phyloP scores from a whole-genome alignment of 2,329 filamentous ascomycete genomes.

The Corinectria fuckeliana region DNA sequence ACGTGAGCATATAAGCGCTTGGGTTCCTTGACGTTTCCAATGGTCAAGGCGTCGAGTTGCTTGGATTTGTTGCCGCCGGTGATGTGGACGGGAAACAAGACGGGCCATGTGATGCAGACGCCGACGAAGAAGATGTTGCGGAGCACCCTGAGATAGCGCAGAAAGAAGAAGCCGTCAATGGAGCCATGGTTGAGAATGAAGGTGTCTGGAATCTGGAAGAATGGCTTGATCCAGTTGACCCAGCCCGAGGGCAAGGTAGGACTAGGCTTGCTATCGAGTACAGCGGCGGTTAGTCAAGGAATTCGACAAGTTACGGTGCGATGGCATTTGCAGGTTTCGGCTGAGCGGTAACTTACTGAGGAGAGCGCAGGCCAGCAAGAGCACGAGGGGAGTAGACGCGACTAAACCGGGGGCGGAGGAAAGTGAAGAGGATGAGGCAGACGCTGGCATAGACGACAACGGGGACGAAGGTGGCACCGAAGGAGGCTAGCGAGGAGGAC shows the following conservation, averaged over 20 bases:
- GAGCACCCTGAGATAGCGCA: constrained; percentile 73
- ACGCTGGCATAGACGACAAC: constrained; percentile 57
- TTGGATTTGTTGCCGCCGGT: constrained; percentile 72
- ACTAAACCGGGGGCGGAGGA: constrained; percentile 53
- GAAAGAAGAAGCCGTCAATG: constrained; percentile 88
- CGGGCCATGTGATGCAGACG: constrained; percentile 82
- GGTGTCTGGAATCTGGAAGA: constrained; percentile 74
- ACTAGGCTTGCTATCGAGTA: constrained; percentile 58
- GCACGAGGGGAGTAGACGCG: constrained; percentile 64
- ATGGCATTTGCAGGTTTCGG: neutral
- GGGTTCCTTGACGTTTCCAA: constrained; percentile 72
- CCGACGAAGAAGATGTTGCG: constrained; percentile 87
- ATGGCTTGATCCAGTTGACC: constrained; percentile 71
- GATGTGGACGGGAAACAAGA: constrained; percentile 84
- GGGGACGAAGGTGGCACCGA: constrained; percentile 60
- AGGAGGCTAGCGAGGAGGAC: constrained; percentile 44
- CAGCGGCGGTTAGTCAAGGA: neutral
- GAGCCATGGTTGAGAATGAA: constrained; percentile 90
- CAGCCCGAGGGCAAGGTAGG: constrained; percentile 65
- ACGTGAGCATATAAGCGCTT: constrained; percentile 80
- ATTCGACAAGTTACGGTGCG: neutral
- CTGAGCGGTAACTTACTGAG: constrained; percentile 40
- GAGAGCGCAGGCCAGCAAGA: constrained; percentile 55
- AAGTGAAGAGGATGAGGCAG: constrained; percentile 57
- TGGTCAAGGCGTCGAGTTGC: constrained; percentile 80